These are phyloP conservation scores for Aquilaria sinensis DNA, from an alignment of 345 rosid genomes.

Conservation along the genomic window DNA sequence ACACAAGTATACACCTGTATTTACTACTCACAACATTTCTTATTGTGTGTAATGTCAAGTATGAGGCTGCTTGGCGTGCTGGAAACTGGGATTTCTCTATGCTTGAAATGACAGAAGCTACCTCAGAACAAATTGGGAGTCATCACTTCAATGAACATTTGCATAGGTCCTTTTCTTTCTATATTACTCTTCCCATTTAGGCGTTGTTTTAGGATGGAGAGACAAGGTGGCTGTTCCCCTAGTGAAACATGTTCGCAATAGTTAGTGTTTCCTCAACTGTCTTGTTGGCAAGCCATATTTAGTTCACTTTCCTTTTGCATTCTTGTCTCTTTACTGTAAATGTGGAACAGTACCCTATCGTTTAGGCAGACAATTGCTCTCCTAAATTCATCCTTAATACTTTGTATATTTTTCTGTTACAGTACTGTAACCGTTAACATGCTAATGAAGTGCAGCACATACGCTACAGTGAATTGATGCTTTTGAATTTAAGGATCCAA, in stretches of 20 bases:
- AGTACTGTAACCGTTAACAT: no score
- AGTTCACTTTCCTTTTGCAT: neutral
- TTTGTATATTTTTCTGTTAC: no score
- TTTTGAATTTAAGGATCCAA: no score
- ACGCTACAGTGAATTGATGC: no score
- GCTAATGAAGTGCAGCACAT: no score
- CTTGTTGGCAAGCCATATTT: neutral
- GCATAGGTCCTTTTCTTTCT: constrained; percentile 50
- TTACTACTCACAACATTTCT: neutral
- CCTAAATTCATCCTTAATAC: no score
- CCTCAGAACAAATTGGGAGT: constrained; percentile 37
- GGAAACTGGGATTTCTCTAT: constrained; percentile 96
- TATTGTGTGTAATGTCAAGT: constrained; percentile 36
- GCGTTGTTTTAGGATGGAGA: no score
- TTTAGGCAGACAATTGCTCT: no score
- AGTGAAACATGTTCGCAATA: no score
- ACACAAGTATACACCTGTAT: neutral
- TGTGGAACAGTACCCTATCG: no score
- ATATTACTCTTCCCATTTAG: neutral
- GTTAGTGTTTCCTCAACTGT: neutral
- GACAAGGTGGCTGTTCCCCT: no score
- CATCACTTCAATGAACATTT: constrained; percentile 70
- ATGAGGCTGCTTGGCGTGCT: constrained; percentile 97
- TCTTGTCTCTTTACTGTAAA: neutral
- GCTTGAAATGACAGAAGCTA: constrained; percentile 34